These are phyloP conservation scores for Triglochin maritima DNA, from an alignment of 106 monocot genomes.

Conservation along the genomic window DNA sequence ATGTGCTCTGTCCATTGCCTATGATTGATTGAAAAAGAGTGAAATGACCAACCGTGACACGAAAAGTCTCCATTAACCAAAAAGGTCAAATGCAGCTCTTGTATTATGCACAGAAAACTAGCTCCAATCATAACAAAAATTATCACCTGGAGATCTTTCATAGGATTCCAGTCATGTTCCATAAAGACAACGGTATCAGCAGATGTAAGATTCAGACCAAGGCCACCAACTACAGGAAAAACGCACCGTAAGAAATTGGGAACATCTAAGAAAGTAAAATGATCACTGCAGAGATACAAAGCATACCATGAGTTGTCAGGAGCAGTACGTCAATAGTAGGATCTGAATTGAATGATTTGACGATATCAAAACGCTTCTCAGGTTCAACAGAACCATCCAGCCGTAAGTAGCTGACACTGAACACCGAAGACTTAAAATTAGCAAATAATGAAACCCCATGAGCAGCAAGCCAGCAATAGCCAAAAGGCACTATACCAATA, in stretches of 20 bases:
- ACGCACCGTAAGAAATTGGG: conserved; percentile 13
- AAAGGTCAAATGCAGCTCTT: neutral
- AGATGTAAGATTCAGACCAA: conserved; percentile 93
- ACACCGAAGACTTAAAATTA: neutral
- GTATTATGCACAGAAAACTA: neutral
- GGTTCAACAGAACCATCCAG: conserved; percentile 91
- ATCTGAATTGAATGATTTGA: conserved; percentile 95
- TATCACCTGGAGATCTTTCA: conserved; percentile 91
- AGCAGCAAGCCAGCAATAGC: too few species aligned
- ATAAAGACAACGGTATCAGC: conserved; percentile 95
- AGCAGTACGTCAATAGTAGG: conserved; percentile 91
- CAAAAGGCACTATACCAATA: too few species aligned
- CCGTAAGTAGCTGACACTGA: conserved; percentile 84
- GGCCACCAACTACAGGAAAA: conserved; percentile 70
- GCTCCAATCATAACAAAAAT: neutral
- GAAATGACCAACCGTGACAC: neutral
- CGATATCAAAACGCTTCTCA: conserved; percentile 89
- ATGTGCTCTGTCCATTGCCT: conserved; percentile 99
- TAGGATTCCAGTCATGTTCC: conserved; percentile 99
- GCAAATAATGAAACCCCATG: neutral
- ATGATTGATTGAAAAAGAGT: conserved; percentile 2
- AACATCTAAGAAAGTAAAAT: neutral
- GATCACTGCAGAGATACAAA: neutral
- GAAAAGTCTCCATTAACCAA: neutral
- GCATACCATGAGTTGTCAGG: conserved; percentile 85